Percentiles rank a stretch among this genome's conserved stretches.
Conservation (phyloP, 2,329 filamentous ascomycete genomes). For the Stachybotrys chlorohalonatus region DNA sequence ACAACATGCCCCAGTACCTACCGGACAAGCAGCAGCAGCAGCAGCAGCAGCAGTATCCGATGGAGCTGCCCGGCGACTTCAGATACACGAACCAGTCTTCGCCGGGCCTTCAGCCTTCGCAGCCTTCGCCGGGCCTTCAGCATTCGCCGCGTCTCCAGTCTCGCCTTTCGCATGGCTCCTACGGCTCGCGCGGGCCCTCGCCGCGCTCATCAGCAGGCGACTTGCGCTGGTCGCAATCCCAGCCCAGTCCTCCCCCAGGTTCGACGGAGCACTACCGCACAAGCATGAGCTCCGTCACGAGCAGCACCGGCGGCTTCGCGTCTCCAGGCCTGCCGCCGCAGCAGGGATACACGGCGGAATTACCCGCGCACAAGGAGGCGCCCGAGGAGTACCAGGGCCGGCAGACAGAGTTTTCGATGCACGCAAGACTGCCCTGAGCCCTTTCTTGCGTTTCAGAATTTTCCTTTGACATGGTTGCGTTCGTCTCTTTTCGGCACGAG, state of each 20-base stretch:
- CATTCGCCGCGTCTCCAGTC: slow-evolving; percentile 12
- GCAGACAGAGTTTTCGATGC: neutral
- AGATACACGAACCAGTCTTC: slow-evolving; percentile 30
- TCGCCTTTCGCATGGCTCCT: neutral
- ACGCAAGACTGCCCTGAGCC: neutral
- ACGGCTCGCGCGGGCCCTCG: slow-evolving; percentile 4
- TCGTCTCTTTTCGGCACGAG: neutral
- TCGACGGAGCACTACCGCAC: slow-evolving; percentile 11
- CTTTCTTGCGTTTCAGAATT: neutral
- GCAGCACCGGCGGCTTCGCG: slow-evolving; percentile 18
- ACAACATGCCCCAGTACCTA: slow-evolving; percentile 7
- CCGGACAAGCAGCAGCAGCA: slow-evolving; percentile 8
- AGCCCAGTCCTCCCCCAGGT: slow-evolving; percentile 14
- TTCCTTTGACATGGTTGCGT: neutral
- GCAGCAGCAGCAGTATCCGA: slow-evolving; percentile 13
- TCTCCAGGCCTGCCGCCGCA: slow-evolving; percentile 25
- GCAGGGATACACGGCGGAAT: slow-evolving; percentile 30
- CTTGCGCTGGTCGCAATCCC: slow-evolving; percentile 32
- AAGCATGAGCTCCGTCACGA: slow-evolving; percentile 14
- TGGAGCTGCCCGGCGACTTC: slow-evolving; percentile 42
- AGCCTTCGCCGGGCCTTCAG: slow-evolving; percentile 9
- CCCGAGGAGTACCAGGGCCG: slow-evolving; percentile 28
- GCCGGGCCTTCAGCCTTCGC: slow-evolving; percentile 13
- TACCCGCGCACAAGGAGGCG: slow-evolving; percentile 39
- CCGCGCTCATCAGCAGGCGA: slow-evolving; percentile 8